phyloP scores from a whole-genome alignment of 371 early-diverging fungal species.

The Mucor circinelloides region DNA sequence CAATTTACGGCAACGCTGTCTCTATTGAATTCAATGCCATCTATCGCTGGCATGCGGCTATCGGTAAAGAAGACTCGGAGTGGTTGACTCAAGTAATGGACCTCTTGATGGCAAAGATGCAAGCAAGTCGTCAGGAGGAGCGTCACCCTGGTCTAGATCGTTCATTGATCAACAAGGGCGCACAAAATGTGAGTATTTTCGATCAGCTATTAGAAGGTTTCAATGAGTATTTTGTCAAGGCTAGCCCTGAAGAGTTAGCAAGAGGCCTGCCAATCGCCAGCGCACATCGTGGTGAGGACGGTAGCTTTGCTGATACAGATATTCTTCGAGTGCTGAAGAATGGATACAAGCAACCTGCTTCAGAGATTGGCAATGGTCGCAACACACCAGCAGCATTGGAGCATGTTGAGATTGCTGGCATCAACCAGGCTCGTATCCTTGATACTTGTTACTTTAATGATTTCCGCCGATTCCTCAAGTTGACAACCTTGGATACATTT shows the following conservation, averaged over 20 bases:
- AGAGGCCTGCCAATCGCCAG: conserved; percentile 44
- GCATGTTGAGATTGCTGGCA: conserved; percentile 52
- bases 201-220: conserved; percentile 28
- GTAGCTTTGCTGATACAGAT: conserved; percentile 38
- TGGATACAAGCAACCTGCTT: conserved; percentile 35
- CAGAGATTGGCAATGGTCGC: conserved; percentile 46
- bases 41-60: conserved; percentile 57
- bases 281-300: conserved; percentile 42
- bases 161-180: conserved; percentile 23
- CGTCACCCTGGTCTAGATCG: conserved; percentile 12
- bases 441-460: conserved; percentile 53
- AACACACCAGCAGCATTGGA: conserved; percentile 45
- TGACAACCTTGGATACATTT: conserved; percentile 41
- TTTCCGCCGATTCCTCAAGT: conserved; percentile 43
- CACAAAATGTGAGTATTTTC: conserved; percentile 25
- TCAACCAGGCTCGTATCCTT: conserved; percentile 40
- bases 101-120: conserved; percentile 16
- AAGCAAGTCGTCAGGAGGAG: neutral
- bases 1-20: conserved; percentile 50
- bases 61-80: conserved; percentile 43
- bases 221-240: conserved; percentile 41
- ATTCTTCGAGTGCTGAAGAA: conserved; percentile 24
- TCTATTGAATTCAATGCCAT: conserved; percentile 54
- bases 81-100: conserved; percentile 42
- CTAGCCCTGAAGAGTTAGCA: conserved; percentile 35